Conservation (phyloP, 306 rosid genomes). For the Pueraria montana region DNA sequence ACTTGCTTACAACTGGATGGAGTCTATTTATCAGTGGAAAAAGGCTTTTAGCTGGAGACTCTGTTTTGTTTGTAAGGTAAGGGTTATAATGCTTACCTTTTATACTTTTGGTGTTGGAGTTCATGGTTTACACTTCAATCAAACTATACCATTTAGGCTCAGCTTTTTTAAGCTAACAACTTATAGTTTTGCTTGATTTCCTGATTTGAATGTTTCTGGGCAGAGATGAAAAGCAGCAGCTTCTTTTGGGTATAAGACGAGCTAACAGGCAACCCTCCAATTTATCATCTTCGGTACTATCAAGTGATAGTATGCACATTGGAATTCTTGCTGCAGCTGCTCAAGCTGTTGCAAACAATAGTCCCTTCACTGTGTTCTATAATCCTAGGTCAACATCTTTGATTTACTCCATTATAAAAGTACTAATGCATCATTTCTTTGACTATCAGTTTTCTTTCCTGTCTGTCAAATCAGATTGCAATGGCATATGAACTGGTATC, state of each 20-base stretch:
- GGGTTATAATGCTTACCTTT: slow-evolving; percentile 21
- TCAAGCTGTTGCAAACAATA: slow-evolving; percentile 80
- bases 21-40: slow-evolving; percentile 82
- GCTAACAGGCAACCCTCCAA: slow-evolving; percentile 83
- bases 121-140: not conserved
- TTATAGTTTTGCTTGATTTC: not conserved
- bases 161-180: not conserved
- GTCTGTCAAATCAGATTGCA: slow-evolving; percentile 10
- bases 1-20: slow-evolving; percentile 89
- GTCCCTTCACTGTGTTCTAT: slow-evolving; percentile 78
- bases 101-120: not conserved
- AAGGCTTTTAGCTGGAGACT: slow-evolving; percentile 83
- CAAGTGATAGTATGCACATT: slow-evolving; percentile 50
- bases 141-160: slow-evolving; percentile 3
- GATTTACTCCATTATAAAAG: not conserved
- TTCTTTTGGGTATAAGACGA: slow-evolving; percentile 81
- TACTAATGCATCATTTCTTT: not conserved
- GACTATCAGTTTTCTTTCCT: not conserved
- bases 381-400: slow-evolving; percentile 70
- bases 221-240: slow-evolving; percentile 85
- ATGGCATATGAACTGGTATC: slow-evolving; percentile 3
- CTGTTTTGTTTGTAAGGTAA: slow-evolving; percentile 82
- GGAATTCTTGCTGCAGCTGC: slow-evolving; percentile 89
- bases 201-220: slow-evolving; percentile 25
- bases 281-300: slow-evolving; percentile 74